Conservation (phyloP, 768 basidiomycete genomes). For the Dacryopinax primogenitus region DNA sequence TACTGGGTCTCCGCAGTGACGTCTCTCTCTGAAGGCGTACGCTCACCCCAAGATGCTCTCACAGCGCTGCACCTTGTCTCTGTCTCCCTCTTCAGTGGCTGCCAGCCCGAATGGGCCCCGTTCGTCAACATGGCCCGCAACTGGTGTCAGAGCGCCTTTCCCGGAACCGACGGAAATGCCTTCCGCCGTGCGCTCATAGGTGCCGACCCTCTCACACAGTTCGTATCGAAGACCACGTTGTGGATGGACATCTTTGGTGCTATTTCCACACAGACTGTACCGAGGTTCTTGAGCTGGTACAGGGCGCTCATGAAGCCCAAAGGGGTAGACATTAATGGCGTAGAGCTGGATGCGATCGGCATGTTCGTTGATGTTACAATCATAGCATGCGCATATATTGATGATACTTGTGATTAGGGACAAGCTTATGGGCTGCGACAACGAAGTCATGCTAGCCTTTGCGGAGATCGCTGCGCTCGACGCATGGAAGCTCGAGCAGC, state of each 20-base stretch:
- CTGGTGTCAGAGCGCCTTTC: constrained; percentile 38
- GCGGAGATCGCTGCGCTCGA: constrained; percentile 61
- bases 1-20: constrained; percentile 7
- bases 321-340: neutral
- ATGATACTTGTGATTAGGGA: constrained; percentile 39
- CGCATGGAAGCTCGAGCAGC: constrained; percentile 58
- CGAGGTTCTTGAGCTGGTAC: neutral
- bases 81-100: constrained; percentile 59
- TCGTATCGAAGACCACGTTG: neutral
- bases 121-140: constrained; percentile 60
- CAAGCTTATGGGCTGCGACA: constrained; percentile 59
- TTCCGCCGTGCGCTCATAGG: constrained; percentile 1
- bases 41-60: constrained; percentile 40
- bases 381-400: neutral
- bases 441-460: constrained; percentile 62
- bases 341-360: neutral
- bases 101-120: constrained; percentile 53
- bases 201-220: constrained; percentile 1
- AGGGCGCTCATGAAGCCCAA: neutral
- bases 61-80: constrained; percentile 67
- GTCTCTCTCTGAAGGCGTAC: neutral
- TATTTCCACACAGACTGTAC: neutral
- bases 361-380: neutral
- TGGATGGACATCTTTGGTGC: constrained; percentile 51
- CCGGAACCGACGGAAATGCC: neutral